phyloP scores from a whole-genome alignment of 2,329 filamentous ascomycete genomes.

The Aureobasidium vineae region DNA sequence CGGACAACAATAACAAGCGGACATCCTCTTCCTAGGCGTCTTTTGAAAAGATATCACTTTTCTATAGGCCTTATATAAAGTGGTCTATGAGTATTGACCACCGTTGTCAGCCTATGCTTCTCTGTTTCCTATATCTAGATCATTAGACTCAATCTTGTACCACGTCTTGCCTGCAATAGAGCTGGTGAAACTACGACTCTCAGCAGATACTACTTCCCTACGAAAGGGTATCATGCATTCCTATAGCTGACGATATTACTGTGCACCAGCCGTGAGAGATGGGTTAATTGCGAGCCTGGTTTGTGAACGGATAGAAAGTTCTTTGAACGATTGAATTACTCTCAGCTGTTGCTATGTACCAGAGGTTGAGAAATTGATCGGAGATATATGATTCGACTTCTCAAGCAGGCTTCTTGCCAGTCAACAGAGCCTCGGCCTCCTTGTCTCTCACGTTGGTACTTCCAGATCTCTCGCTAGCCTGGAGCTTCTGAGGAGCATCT shows the following conservation, averaged over 20 bases:
- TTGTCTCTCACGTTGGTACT: slow-evolving; percentile 48
- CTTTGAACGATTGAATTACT: background rate
- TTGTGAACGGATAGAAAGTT: too few species aligned
- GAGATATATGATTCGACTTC: background rate
- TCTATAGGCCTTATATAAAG: slow-evolving; percentile 32
- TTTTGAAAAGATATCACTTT: slow-evolving; percentile 28
- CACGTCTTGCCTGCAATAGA: slow-evolving; percentile 33
- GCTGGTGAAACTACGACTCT: too few species aligned
- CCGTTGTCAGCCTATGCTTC: slow-evolving; percentile 36
- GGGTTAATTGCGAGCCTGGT: too few species aligned
- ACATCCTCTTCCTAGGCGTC: background rate
- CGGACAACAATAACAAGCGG: background rate
- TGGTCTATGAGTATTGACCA: slow-evolving; percentile 35
- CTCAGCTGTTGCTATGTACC: background rate
- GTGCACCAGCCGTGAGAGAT: too few species aligned
- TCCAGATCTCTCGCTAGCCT: slow-evolving; percentile 44
- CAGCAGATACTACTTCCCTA: too few species aligned
- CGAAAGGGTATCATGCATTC: too few species aligned
- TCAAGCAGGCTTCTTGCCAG: slow-evolving; percentile 28
- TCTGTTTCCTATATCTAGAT: slow-evolving; percentile 31
- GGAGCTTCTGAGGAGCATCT: slow-evolving; percentile 33
- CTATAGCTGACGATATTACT: too few species aligned
- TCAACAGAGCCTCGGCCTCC: slow-evolving; percentile 47
- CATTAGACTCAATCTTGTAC: slow-evolving; percentile 31
- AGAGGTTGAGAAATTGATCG: background rate